Conservation (phyloP, 2,329 filamentous ascomycete genomes). For the Cylindrodendrum hubeiense region DNA sequence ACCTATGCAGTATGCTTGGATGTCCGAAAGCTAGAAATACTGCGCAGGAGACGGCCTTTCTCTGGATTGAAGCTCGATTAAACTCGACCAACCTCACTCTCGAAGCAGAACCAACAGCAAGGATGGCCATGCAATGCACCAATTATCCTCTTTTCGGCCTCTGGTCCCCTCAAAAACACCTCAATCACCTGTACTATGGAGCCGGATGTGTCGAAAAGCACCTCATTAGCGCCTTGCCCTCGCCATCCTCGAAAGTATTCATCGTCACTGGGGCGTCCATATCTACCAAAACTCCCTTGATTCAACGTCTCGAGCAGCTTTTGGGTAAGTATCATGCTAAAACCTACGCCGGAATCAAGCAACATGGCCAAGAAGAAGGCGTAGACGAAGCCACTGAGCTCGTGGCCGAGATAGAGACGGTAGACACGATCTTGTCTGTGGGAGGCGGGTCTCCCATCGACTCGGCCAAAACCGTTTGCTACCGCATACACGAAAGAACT, state of each 20-base stretch:
- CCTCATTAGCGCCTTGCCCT: constrained; percentile 26
- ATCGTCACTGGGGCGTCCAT: constrained; percentile 34
- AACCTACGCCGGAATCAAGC: constrained; percentile 30
- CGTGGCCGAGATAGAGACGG: background rate
- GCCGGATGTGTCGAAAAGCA: constrained; percentile 35
- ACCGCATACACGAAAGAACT: constrained; percentile 42
- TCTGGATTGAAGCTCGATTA: background rate
- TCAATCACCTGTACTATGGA: constrained; percentile 36
- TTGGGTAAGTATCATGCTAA: constrained; percentile 26
- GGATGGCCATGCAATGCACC: constrained; percentile 31
- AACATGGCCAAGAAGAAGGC: constrained; percentile 33
- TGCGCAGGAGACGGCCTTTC: constrained; percentile 1
- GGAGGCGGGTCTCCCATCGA: constrained; percentile 31
- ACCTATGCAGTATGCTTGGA: constrained; percentile 3
- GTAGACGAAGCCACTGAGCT: constrained; percentile 27
- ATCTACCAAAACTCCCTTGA: constrained; percentile 24
- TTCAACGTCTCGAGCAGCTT: constrained; percentile 25
- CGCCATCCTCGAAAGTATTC: constrained; percentile 31
- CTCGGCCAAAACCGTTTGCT: constrained; percentile 35
- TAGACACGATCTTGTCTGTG: constrained; percentile 35
- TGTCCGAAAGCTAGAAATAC: constrained; percentile 33
- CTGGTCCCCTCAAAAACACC: constrained; percentile 35
- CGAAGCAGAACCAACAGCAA: background rate
- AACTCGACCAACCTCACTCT: background rate
- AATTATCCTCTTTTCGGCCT: constrained; percentile 29